phyloP scores from a whole-genome alignment of 2,329 filamentous ascomycete genomes.

The Penicillium fuscoglaucum region DNA sequence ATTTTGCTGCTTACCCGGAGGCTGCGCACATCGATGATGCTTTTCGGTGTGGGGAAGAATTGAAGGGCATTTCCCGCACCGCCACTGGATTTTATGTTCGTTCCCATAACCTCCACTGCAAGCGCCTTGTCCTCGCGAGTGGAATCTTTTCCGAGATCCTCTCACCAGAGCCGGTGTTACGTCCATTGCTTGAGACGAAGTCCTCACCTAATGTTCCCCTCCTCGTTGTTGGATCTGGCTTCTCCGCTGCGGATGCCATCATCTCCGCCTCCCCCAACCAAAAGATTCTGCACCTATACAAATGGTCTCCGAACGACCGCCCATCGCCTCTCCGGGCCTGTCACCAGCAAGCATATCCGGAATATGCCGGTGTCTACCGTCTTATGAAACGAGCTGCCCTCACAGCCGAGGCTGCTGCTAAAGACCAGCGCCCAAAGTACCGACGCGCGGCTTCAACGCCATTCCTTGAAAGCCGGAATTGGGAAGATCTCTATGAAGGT shows the following conservation, averaged over 20 bases:
- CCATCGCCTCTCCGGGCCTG: slow-evolving; percentile 60
- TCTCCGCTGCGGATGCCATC: slow-evolving; percentile 62
- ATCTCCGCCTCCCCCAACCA: slow-evolving; percentile 48
- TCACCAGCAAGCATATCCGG: slow-evolving; percentile 62
- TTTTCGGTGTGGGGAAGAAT: slow-evolving; percentile 46
- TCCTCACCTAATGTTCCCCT: slow-evolving; percentile 42
- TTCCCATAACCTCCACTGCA: slow-evolving; percentile 56
- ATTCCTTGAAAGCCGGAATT: slow-evolving; percentile 51
- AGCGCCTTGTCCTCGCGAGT: slow-evolving; percentile 58
- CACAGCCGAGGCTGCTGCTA: slow-evolving; percentile 15
- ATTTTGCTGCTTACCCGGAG: slow-evolving; percentile 55
- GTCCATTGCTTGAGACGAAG: slow-evolving; percentile 45
- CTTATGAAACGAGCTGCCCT: slow-evolving; percentile 58
- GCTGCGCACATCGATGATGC: slow-evolving; percentile 54
- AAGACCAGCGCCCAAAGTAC: slow-evolving; percentile 28
- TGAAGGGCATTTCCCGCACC: slow-evolving; percentile 48
- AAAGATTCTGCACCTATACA: slow-evolving; percentile 59
- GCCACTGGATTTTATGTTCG: slow-evolving; percentile 51
- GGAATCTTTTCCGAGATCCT: slow-evolving; percentile 60
- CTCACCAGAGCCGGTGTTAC: slow-evolving; percentile 51
- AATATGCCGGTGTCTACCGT: slow-evolving; percentile 61
- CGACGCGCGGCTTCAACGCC: slow-evolving; percentile 45
- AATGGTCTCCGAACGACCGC: slow-evolving; percentile 57
- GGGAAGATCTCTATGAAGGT: slow-evolving; percentile 56
- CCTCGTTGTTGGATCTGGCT: slow-evolving; percentile 61